Evolutionary conservation across 176 grass and related monocot species (phyloP), one percentile per base, ranked within the genome.

Genomic region (Musa beccarii): DNA sequence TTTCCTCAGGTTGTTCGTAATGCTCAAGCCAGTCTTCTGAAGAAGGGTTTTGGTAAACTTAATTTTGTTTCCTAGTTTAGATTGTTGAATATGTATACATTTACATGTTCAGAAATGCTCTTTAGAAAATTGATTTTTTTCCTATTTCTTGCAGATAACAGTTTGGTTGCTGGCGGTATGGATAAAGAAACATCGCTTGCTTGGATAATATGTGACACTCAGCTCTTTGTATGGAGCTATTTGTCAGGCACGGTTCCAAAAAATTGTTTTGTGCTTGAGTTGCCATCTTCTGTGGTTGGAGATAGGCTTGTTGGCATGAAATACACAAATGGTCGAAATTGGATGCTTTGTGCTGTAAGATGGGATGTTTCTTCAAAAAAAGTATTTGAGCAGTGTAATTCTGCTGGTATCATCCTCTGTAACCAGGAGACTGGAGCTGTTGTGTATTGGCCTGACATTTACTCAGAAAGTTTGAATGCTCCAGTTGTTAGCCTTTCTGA

Each of bases 171-270:
- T 55, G 95, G 95, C 72, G 88, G 90, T 23, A 87, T 99, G 83
- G 90, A 94, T 70, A 87, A 89, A 59, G 95, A 82, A 80, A 87
- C 88, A 79, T 91, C 80, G 23, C 84, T 94, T 79, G 80, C 90
- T 24, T 99, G 95, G 95, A 92, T 94, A 83, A 86, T 99, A 66
- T 99, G 90, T 63, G 88, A 84, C 74, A 89, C 78, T 50, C 84
- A 91, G 51, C 78, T 94, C 77, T 99, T 87, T 91, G 87, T 99
- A 65, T 99, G 95, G 95, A 91, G 81, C 63, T 99, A 91, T 72
- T 57, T 85, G 75, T 84, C 85, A 51, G 59, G 73, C 68, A 80
- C 80, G 65, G 78, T 89, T 80, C 73, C 82, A 83, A 91, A 98
- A 84, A 82, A 91, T 20, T 98, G 88, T 83, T 51, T 87, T 76